Conservation (phyloP, 805 yeast species). For the Kuraishia borneana region DNA sequence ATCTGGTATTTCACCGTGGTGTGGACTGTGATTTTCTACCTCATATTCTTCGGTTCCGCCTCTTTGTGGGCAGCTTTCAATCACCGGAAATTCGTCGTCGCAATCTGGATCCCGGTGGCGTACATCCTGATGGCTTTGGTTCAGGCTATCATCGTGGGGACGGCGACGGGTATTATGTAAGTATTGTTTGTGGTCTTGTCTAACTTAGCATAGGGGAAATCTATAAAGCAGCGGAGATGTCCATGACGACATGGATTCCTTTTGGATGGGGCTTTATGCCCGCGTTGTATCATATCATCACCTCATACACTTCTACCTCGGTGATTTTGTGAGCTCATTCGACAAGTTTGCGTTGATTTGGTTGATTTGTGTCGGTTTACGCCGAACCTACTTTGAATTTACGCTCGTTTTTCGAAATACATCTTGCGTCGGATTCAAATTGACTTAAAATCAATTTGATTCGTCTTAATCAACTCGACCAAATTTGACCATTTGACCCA, state of each 20-base stretch:
- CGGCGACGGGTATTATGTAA: conserved; percentile 59
- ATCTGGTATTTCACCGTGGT: conserved; percentile 74
- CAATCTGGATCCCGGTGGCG: conserved; percentile 27
- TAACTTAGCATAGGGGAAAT: conserved; percentile 41
- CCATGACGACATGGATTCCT: conserved; percentile 95
- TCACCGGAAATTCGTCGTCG: conserved; percentile 26
- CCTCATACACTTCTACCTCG: conserved; percentile 51
- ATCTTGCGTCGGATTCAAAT: too few species aligned
- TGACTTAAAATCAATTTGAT: too few species aligned
- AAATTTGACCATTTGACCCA: too few species aligned
- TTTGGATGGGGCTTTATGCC: conserved; percentile 67
- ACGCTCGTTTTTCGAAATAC: too few species aligned
- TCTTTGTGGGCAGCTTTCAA: conserved; percentile 50
- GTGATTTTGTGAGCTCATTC: conserved; percentile 30
- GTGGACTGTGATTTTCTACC: conserved; percentile 70
- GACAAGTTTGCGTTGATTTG: too few species aligned
- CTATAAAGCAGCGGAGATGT: conserved; percentile 68
- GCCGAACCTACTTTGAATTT: too few species aligned
- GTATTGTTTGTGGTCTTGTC: conserved; percentile 6
- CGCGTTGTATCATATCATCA: conserved; percentile 53
- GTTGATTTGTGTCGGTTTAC: too few species aligned
- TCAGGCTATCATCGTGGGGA: conserved; percentile 64
- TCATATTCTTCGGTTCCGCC: conserved; percentile 49
- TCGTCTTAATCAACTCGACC: too few species aligned
- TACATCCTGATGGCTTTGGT: conserved; percentile 46